Evolutionary conservation across 2,329 filamentous ascomycete species (phyloP).

Genomic region (Apiospora pterosperma): DNA sequence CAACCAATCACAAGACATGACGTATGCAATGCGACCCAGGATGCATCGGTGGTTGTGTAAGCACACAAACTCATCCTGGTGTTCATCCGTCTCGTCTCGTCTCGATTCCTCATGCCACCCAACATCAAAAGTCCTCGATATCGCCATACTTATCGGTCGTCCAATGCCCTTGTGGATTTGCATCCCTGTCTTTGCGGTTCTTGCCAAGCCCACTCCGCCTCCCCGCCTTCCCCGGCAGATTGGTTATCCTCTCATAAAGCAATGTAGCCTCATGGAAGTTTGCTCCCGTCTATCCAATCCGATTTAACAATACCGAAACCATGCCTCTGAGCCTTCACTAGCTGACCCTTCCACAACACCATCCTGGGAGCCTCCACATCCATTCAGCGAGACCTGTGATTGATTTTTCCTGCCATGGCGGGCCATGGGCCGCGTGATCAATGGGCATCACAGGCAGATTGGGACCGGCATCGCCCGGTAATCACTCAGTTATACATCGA

Average conservation of each 20-base stretch:
- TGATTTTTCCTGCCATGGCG: background rate
- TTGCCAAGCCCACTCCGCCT: background rate
- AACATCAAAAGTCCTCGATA: background rate
- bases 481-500: constrained; percentile 1
- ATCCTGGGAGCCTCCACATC: background rate
- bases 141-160: background rate
- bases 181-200: background rate
- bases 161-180: background rate
- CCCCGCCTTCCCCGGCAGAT: background rate
- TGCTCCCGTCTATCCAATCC: background rate
- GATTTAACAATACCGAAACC: background rate
- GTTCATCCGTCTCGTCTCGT: background rate
- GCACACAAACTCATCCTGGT: background rate
- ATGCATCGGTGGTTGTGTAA: background rate
- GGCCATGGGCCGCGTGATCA: background rate
- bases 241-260: background rate
- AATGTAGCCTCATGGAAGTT: background rate
- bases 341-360: background rate
- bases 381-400: background rate
- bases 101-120: background rate
- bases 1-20: background rate
- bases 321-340: background rate
- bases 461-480: background rate
- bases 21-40: background rate
- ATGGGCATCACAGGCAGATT: constrained; percentile 5